A percentile compares a stretch with the other conserved stretches of the same genome.
phyloP scores from a whole-genome alignment of 2,329 filamentous ascomycete genomes.

The Diaporthe sp. region DNA sequence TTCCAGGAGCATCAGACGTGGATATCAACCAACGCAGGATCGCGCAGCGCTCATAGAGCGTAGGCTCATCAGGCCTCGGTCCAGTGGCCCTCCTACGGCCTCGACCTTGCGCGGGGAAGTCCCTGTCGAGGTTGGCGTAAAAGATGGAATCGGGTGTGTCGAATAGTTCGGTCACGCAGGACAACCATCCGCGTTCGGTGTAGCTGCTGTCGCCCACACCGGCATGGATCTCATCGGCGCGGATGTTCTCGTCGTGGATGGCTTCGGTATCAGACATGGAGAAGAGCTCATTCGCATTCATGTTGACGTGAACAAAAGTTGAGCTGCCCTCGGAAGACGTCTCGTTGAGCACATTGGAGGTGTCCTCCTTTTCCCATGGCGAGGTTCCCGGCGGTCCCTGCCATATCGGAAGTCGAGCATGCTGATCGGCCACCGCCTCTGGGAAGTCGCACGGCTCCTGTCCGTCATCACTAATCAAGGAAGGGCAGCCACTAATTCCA shows the following conservation, averaged over 20 bases:
- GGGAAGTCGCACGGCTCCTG: background rate
- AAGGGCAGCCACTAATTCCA: conserved; percentile 10
- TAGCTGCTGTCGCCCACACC: background rate
- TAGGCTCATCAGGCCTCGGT: background rate
- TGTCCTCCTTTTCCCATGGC: background rate
- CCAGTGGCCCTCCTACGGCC: fast-evolving
- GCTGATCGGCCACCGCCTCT: background rate
- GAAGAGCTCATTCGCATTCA: background rate
- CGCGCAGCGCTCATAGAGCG: background rate
- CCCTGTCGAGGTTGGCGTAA: background rate
- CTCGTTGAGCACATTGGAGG: background rate
- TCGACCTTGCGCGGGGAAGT: background rate
- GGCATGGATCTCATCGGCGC: background rate
- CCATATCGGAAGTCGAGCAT: background rate
- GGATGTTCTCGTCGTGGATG: background rate
- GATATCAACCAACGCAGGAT: background rate
- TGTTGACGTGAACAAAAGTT: background rate
- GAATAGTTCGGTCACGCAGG: too few species aligned
- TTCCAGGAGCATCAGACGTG: background rate
- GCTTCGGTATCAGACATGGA: background rate
- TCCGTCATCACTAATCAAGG: background rate
- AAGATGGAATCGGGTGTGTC: too few species aligned
- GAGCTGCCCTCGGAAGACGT: background rate
- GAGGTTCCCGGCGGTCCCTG: too few species aligned
- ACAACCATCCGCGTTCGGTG: background rate